Evolutionary conservation across 1,139 yeast species (phyloP), one percentile per base, ranked within the genome.

Genomic region (Sugiyamaella pinicola): DNA sequence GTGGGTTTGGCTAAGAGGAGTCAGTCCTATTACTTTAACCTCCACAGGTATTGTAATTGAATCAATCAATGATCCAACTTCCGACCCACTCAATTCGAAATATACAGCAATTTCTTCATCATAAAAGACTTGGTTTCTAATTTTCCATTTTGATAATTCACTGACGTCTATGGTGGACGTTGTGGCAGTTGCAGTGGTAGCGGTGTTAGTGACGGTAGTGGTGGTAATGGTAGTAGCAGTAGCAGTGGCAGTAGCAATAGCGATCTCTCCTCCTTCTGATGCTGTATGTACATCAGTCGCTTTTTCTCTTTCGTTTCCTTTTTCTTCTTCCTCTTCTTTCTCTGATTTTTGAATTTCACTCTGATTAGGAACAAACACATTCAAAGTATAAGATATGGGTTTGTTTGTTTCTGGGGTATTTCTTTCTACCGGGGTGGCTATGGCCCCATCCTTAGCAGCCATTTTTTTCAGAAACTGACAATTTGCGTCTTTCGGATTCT

Each of bases 101-200:
- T 58, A 58, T 9, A 58, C 54, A 13, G 56, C 45, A 29, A 60
- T 49, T 10, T 52, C 53, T 46, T 63, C 66, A 52, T 63, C 66
- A 40, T 62, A 62, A 49, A 61, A 61, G 38, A 61, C 40, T 9
- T 40, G 46, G 6, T 33, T 43, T 33, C 47, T 18, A 31, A n/a
- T 18, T 19, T 42, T 19, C 26, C 38, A 31, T 12, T 29, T 29
- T 10, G 21, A n/a, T 42, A 19, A 15, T 21, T 29, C 13, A n/a
- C 34, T 17, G 8, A 4, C 5, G 22, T 15, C 19, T 5, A 21
- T 17, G 18, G 21, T 35, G 19, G 39, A 9, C 4, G 22, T 17
- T 13, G n/a, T 7, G 15, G 39, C n/a, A n/a, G n/a, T n/a, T n/a
- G n/a, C n/a, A n/a, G n/a, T n/a, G n/a, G n/a, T n/a, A n/a, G n/a